Base-by-base conservation (phyloP, 2,329 filamentous ascomycete genomes). In the Xylaria sp. region DNA sequence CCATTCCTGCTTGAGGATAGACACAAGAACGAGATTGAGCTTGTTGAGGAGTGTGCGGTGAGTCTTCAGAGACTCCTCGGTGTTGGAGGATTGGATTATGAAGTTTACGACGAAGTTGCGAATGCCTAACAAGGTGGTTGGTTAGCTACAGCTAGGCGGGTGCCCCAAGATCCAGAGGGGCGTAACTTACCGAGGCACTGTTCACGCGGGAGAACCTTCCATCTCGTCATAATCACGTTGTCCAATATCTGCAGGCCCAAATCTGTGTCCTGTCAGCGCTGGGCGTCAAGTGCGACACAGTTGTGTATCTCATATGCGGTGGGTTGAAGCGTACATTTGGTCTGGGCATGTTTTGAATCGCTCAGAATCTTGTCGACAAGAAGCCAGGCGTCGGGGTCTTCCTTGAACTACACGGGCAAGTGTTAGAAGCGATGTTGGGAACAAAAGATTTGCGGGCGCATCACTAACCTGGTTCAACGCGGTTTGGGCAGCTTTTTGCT, bases 61-160 rank as follows among this genome's bases (percentile, higher is more conserved):
- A 69, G 84, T 80, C 74, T 88, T 89, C 68, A 97, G 81, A 66
- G 87, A 88, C 72, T 97, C 93, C 75, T 97, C 93, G 63, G 91
- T 89, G 75, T 85, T 87, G 52, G 94, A 97, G 74, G 87, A 90
- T 74, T 96, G 88, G 73, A 99, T 93, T 75, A 99, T 99, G 79
- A 96, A 96, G 78, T 95, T 92, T 70, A 99, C 94, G 63, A 99
- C 91, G 75, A 99, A 99, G 80, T 99, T 99, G 70, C 94, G 92
- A 72, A 99, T 99, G 65, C 94, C 94, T 95, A 70, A 44, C 34
- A 51, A 23, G 4, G 47, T 65, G 64, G 73, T 65, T 30, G 23
- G 23, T 30, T 30, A 30, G 23, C 23, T 30, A 30, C 59, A 62
- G 63, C 30, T 16, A 34, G 13, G 39, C 30, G 8, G 23, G 18